phyloP scores from a whole-genome alignment of 2,329 filamentous ascomycete species.

The Epichloe bromicola region DNA sequence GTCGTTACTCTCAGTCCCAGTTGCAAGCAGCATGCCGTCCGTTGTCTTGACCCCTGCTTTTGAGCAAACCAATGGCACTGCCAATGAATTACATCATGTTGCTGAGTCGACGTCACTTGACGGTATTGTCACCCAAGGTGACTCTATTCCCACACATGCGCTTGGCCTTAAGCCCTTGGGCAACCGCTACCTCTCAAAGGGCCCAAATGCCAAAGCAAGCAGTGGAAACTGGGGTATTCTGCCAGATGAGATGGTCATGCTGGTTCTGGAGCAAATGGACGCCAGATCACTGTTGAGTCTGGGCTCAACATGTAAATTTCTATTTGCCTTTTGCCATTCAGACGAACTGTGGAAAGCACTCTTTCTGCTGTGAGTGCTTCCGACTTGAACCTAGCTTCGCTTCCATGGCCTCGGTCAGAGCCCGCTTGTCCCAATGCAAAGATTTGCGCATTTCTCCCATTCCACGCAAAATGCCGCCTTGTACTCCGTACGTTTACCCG shows the following conservation, averaged over 20 bases:
- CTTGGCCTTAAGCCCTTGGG: slow-evolving; percentile 76
- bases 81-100: neutral
- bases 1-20: neutral
- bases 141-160: slow-evolving; percentile 62
- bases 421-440: slow-evolving; percentile 4
- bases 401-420: neutral
- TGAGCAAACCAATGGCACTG: neutral
- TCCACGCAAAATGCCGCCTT: neutral
- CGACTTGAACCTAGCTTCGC: neutral
- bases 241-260: slow-evolving; percentile 69
- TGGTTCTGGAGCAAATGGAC: slow-evolving; percentile 65
- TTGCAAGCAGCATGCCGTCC: slow-evolving; percentile 3
- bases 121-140: slow-evolving; percentile 6
- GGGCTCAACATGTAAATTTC: slow-evolving; percentile 67
- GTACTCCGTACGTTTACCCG: neutral
- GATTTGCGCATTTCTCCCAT: slow-evolving; percentile 1
- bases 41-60: neutral
- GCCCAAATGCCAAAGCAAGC: slow-evolving; percentile 50
- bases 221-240: slow-evolving; percentile 54
- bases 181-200: slow-evolving; percentile 60
- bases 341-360: slow-evolving; percentile 85
- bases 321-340: slow-evolving; percentile 71
- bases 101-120: neutral
- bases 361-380: slow-evolving; percentile 63
- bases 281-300: slow-evolving; percentile 46